Conservation (phyloP, 805 yeast genomes). For the Cyberlindnera sargentensis region DNA sequence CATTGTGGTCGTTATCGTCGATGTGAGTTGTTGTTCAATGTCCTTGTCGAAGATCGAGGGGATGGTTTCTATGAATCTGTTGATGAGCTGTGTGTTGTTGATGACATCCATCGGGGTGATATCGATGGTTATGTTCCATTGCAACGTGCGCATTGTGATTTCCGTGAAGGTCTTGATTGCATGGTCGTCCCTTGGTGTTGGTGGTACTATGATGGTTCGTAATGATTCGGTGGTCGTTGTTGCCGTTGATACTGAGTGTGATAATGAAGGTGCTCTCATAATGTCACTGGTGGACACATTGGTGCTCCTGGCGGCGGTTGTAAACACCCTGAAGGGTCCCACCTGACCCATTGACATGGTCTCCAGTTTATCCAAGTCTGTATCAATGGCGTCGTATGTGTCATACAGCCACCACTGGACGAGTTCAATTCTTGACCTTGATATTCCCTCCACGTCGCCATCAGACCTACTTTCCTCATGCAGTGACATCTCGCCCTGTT, state of each 20-base stretch:
- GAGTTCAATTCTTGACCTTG: slow-evolving; percentile 57
- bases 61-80: not conserved
- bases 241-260: not conserved
- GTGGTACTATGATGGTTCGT: not conserved
- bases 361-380: slow-evolving; percentile 44
- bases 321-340: slow-evolving; percentile 18
- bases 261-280: no score
- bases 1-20: not conserved
- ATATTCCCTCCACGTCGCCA: slow-evolving; percentile 5
- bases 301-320: no score
- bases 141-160: not conserved
- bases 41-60: not conserved
- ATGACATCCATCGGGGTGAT: not conserved
- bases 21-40: not conserved
- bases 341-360: not conserved
- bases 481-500: slow-evolving; percentile 27
- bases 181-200: not conserved
- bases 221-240: not conserved
- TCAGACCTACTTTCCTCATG: slow-evolving; percentile 3
- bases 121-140: not conserved
- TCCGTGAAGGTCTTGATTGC: not conserved
- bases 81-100: not conserved
- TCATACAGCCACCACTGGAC: slow-evolving; percentile 21
- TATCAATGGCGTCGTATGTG: slow-evolving; percentile 73
- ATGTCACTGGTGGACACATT: not conserved